Base-by-base conservation (phyloP, 352 stramenopile genomes). In the Aphanomyces stellatus region DNA sequence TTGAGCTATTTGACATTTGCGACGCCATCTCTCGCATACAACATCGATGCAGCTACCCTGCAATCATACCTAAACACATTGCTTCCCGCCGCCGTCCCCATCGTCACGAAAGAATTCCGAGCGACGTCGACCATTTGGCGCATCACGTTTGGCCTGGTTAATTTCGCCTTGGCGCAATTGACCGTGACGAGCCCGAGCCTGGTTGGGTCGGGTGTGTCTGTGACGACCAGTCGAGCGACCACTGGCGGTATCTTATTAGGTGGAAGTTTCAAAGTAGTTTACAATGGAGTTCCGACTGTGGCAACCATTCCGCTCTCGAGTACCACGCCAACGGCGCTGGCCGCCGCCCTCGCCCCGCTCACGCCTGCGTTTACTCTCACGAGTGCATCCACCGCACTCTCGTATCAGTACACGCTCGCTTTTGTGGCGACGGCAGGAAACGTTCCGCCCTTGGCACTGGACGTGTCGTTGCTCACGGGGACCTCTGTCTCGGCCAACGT, bases 371-470 rank as follows among this genome's bases (percentile, higher is more conserved):
- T 59, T 28, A 59, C 43, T 19, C 19, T 67, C 8, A 33, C 60
- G 30, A 42, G 27, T 22, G 17, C 3, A 3, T 49, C 7, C 37
- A 48, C 6, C 30, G 11, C 30, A 28, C 51, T 67, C 17, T 31
- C 27, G 24, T 40, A 51, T 57, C 42, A 65, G 31, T 72, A n/a
- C 24, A 43, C 25, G 4, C 13, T 72, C 4, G 69, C 66, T 4
- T 72, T 69, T 53, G 25, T 57, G 5, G 53, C 53, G 22, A 53
- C 51, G 10, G 22, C 43, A 3, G 66, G 66, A 6, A 31, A 69
- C 35, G 49, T 69, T n/a, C 27, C 22, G 17, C 4, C 31, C 3
- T 5, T 71, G 3, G 35, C 27, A 6, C n/a, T 71, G 22, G 24
- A 55, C 42, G 19, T 19, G 11, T 13, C 65, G 11, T 10, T 24